Evolutionary conservation across 768 basidiomycete genomes (phyloP), one percentile per base, ranked within the genome.

Genomic region (Trametes cingulata): DNA sequence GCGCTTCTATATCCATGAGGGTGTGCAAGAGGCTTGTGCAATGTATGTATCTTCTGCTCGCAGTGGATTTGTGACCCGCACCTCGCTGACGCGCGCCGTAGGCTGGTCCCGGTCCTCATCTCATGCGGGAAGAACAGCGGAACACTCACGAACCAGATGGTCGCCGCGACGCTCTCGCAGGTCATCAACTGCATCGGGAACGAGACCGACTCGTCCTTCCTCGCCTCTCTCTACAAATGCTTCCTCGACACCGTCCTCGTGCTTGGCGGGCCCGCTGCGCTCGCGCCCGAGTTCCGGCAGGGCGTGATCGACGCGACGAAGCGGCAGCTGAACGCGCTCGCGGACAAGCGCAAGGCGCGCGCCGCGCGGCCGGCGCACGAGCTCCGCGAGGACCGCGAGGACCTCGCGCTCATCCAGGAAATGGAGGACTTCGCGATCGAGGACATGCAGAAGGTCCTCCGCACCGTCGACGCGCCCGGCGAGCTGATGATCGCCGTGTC

Each of bases 341-440:
- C 90, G 0, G 89, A 91, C 39, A 79, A 79, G 64, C 82, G 91
- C 22, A 85, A 85, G 62, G 71, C 78, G 2, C 80, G 90, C 20
- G 71, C 78, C 5, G 72, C 77, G 58, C 66, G 78, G 17, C 73
- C 72, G 14, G 66, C 69, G 19, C 52, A 55, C 17, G 72, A 69
- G 52, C 54, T 68, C 63, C 76, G 77, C 56, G 82, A 85, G 54
- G 88, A 91, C 51, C 75, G 76, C 58, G 88, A 91, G 62, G 90
- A 92, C 63, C 73, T 90, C 64, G 82, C 82, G 70, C 70, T 91
- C 53, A 68, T 90, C 39, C 89, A 93, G 71, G 90, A 93, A 77
- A 86, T 91, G 74, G 91, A 91, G 70, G 90, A 90, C 56, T 91
- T 88, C 67, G 87, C 85, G 65, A 69, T 91, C 64, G 90, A 91